These are phyloP conservation scores for Psilocybe cubensis DNA, from an alignment of 768 basidiomycete species.

Conservation along the genomic window DNA sequence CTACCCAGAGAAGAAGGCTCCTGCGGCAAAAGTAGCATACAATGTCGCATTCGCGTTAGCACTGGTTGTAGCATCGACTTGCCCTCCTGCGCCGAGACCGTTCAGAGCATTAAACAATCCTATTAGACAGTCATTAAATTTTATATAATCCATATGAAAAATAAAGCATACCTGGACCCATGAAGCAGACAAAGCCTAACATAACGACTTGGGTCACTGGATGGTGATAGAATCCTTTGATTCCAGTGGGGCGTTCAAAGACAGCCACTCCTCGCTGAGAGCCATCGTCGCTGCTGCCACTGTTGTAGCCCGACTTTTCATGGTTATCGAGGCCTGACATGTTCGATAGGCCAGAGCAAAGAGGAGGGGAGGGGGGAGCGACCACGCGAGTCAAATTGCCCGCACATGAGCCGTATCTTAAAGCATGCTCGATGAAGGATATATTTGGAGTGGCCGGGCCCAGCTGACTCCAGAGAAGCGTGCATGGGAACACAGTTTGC, in stretches of 20 bases:
- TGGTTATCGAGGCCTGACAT: constrained; percentile 17
- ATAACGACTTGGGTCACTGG: constrained; percentile 51
- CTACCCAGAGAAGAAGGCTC: constrained; percentile 63
- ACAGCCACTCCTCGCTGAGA: constrained; percentile 21
- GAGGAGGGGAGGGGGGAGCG: constrained; percentile 4
- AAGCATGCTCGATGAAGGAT: constrained; percentile 2
- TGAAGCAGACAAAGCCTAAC: constrained; percentile 68
- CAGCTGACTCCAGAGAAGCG: constrained; percentile 11
- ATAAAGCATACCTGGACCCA: constrained; percentile 50
- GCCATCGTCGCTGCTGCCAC: constrained; percentile 19
- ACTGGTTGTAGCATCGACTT: constrained; percentile 64
- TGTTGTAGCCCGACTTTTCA: constrained; percentile 20
- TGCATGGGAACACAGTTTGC: constrained; percentile 1
- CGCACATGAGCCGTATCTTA: constrained; percentile 1
- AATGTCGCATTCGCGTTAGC: constrained; percentile 73
- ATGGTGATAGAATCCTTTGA: constrained; percentile 61
- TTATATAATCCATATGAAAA: not conserved
- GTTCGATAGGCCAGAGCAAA: not conserved
- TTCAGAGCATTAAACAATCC: constrained; percentile 83
- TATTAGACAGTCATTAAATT: constrained; percentile 8
- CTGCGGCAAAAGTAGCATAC: constrained; percentile 56
- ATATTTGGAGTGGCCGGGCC: constrained; percentile 10
- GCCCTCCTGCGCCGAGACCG: constrained; percentile 81
- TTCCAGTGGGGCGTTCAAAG: constrained; percentile 51
- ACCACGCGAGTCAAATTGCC: constrained; percentile 4